phyloP scores from a whole-genome alignment of 2,329 filamentous ascomycete species.

The Paramyrothecium roridum region DNA sequence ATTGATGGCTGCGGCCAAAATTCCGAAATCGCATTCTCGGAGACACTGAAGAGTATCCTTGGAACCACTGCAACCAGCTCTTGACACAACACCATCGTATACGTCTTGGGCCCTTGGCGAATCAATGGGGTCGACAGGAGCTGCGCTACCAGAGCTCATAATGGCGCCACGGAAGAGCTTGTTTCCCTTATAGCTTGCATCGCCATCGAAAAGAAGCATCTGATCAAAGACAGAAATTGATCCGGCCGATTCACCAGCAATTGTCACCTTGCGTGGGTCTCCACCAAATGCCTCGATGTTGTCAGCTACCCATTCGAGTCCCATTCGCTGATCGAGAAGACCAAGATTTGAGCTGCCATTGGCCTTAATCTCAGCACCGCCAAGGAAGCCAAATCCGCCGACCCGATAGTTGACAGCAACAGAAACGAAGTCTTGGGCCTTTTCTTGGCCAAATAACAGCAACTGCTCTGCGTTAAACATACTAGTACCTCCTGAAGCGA shows the following conservation, averaged over 20 bases:
- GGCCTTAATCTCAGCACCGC: background rate
- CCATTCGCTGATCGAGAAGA: background rate
- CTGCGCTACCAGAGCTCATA: background rate
- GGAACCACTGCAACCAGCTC: background rate
- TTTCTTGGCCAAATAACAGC: background rate
- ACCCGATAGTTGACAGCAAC: background rate
- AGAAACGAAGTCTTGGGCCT: background rate
- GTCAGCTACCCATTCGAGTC: background rate
- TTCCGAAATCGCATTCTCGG: background rate
- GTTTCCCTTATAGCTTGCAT: background rate
- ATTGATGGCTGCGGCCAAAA: background rate
- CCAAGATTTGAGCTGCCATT: background rate
- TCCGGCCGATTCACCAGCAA: background rate
- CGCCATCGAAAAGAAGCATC: background rate
- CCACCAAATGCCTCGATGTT: background rate
- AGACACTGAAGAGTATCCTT: background rate
- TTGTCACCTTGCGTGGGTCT: background rate
- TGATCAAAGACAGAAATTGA: background rate
- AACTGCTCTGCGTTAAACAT: background rate
- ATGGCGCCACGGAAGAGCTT: background rate
- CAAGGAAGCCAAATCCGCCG: background rate
- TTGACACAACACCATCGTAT: background rate
- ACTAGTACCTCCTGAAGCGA: background rate
- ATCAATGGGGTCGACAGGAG: background rate
- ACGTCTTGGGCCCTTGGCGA: background rate